Evolutionary conservation across 768 basidiomycete genomes (phyloP), one percentile per base, ranked within the genome.

Genomic region (Coprinellus aureogranulatus): DNA sequence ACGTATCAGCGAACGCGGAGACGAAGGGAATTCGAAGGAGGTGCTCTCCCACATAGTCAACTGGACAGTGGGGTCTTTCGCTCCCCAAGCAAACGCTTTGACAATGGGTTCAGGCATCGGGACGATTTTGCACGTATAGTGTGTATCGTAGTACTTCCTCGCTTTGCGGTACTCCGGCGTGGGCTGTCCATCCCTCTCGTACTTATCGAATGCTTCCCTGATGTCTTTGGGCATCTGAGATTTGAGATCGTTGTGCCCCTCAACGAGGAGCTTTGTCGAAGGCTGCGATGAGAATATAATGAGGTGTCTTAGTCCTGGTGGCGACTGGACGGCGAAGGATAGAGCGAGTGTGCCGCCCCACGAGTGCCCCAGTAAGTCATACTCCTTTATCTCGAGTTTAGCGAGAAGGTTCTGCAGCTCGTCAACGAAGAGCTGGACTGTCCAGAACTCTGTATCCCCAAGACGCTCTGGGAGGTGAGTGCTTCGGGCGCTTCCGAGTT

Each of bases 321-420:
- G 80, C n/a, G 74, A 68, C 12, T 68, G 67, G 18, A 67, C 61
- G 39, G 72, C 66, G 4, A 62, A 77, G 51, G 75, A 80, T 39
- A 78, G 72, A 3, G 70, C 60, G 0, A 85, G 70, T 69, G 82
- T 83, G 1, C 78, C 82, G 11, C 84, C 85, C 83, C 83, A 84
- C 3, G 81, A 83, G 49, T 85, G 84, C 0, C 85, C 85, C 1
- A 77, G 60, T 1, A 85, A 62, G 60, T 77, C 72, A 63, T 76
- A 85, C 4, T 66, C 61, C 10, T 64, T 41, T 57, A 84, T 75
- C 0, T 68, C 72, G 22, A 86, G 69, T 22, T 78, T 61, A 3
- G 61, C 46, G 22, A 85, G 50, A 9, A 86, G 60, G 53, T 82
- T 83, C 26, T 75, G 72, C 31, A 86, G 77, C 69, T 86, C 81